Evolutionary conservation across 2,329 filamentous ascomycete species (phyloP).

Genomic region (Alternaria brassicae): DNA sequence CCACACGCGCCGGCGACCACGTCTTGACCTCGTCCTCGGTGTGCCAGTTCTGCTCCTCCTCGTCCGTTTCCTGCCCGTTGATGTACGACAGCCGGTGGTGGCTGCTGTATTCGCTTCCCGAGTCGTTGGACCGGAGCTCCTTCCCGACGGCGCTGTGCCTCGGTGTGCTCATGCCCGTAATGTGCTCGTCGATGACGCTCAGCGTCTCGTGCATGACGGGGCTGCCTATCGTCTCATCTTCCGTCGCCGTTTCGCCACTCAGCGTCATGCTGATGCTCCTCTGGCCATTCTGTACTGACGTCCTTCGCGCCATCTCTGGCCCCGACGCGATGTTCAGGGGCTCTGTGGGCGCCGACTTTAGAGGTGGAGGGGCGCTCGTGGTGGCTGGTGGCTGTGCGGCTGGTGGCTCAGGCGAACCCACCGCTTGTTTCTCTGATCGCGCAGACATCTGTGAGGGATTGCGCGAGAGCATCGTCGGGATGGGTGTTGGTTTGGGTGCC

Average conservation of each 20-base stretch:
- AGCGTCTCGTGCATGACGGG: slow-evolving; percentile 93
- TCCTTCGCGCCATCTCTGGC: slow-evolving; percentile 23
- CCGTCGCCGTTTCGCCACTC: slow-evolving; percentile 50
- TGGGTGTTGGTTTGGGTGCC: slow-evolving; percentile 57
- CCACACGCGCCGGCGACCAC: slow-evolving; percentile 84
- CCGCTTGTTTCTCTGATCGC: slow-evolving; percentile 14
- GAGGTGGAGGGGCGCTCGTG: slow-evolving; percentile 22
- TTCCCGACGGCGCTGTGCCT: slow-evolving; percentile 61
- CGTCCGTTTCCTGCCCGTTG: slow-evolving; percentile 91
- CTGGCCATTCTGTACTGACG: slow-evolving; percentile 28
- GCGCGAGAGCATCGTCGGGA: slow-evolving; percentile 42
- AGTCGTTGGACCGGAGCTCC: slow-evolving; percentile 70
- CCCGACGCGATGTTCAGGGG: slow-evolving; percentile 38
- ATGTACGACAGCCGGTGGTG: slow-evolving; percentile 87
- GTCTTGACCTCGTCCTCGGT: slow-evolving; percentile 75
- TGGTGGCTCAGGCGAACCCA: slow-evolving; percentile 27
- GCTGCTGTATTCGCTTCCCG: slow-evolving; percentile 88
- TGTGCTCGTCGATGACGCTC: slow-evolving; percentile 96
- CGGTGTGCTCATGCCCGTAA: slow-evolving; percentile 79
- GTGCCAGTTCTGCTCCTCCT: slow-evolving; percentile 80
- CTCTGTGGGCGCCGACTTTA: slow-evolving; percentile 33
- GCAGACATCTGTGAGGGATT: slow-evolving; percentile 35
- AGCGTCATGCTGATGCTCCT: slow-evolving; percentile 48
- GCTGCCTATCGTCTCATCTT: slow-evolving; percentile 60
- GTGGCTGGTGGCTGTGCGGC: slow-evolving; percentile 25